Evolutionary conservation across 2,329 filamentous ascomycete genomes (phyloP).

Genomic region (Hymenoscyphus infarciens): DNA sequence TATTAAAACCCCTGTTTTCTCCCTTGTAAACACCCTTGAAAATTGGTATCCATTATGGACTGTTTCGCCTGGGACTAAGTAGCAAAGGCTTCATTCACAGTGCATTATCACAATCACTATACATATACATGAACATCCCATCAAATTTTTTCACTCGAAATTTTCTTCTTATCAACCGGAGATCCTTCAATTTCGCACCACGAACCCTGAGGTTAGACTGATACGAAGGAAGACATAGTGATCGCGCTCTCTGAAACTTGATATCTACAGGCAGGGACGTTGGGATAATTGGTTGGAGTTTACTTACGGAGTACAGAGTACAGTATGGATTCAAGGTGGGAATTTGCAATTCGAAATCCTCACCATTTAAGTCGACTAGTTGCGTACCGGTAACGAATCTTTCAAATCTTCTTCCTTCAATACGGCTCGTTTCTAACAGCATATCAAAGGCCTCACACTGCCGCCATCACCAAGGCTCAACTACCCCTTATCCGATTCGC

Average conservation of each 20-base stretch:
- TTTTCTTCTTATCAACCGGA: not conserved
- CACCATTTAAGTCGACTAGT: no score
- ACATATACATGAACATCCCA: not conserved
- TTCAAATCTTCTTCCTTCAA: not conserved
- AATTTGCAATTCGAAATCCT: no score
- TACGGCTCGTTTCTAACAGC: not conserved
- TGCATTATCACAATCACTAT: constrained; percentile 16
- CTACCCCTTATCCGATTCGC: not conserved
- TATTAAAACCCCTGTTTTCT: no score
- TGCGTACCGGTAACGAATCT: no score
- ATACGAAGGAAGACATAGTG: not conserved
- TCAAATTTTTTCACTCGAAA: not conserved
- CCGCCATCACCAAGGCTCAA: not conserved
- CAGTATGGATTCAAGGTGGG: not conserved
- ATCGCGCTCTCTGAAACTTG: not conserved
- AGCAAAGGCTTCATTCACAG: constrained; percentile 6
- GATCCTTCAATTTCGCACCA: no score
- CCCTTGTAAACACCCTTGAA: no score
- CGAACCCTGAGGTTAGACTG: not conserved
- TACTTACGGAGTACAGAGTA: not conserved
- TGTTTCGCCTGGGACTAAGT: no score
- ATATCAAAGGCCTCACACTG: not conserved
- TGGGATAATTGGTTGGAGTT: not conserved
- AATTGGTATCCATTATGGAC: no score
- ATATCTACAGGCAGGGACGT: not conserved